These are phyloP conservation scores for Paecilomyces formosus DNA, from an alignment of 2,329 filamentous ascomycete genomes.

Conservation along the genomic window DNA sequence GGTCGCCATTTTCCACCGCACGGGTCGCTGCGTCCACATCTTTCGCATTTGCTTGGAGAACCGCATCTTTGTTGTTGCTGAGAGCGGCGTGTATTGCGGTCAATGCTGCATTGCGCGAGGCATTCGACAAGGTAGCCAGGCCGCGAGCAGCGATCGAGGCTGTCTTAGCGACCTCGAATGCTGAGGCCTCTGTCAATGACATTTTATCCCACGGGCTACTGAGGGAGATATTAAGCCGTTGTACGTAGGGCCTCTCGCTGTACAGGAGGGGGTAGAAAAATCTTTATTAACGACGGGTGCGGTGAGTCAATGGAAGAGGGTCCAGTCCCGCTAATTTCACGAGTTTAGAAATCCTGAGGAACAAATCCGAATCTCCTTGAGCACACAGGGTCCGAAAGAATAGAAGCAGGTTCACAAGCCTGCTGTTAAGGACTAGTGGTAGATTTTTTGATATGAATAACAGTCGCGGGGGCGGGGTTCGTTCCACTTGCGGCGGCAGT, in stretches of 20 bases:
- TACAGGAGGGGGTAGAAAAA: neutral
- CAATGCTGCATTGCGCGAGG: conserved; percentile 75
- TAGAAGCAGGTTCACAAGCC: no score
- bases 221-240: neutral
- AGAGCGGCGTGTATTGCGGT: conserved; percentile 77
- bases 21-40: conserved; percentile 70
- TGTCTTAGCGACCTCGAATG: conserved; percentile 65
- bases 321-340: neutral
- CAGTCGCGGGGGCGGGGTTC: neutral
- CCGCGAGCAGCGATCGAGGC: conserved; percentile 76
- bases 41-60: conserved; percentile 77
- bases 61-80: conserved; percentile 58
- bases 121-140: conserved; percentile 69
- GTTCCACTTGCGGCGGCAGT: neutral
- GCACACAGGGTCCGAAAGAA: no score
- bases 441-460: neutral
- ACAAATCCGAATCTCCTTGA: no score
- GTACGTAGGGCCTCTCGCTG: neutral
- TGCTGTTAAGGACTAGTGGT: neutral
- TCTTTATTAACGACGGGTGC: neutral
- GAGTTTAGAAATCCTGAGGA: neutral
- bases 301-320: neutral
- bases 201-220: conserved; percentile 42
- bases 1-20: conserved; percentile 65
- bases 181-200: conserved; percentile 83